These are phyloP conservation scores for Ganoderma boninense DNA, from an alignment of 1,284 basidiomycete species.

Conservation along the genomic window DNA sequence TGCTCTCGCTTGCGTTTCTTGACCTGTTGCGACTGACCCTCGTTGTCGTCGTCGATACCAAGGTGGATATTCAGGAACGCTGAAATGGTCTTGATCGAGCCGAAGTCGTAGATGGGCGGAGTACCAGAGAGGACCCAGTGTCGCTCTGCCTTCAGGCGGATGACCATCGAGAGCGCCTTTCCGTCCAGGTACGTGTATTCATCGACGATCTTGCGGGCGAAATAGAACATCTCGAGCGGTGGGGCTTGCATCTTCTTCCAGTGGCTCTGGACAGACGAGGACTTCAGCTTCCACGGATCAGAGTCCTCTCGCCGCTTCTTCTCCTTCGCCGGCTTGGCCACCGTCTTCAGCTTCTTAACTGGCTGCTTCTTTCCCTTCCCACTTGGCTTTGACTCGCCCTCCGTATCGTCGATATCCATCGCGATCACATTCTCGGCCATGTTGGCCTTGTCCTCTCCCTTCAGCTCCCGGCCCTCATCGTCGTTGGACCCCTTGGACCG, in stretches of 20 bases:
- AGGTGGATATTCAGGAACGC: slow-evolving; percentile 88
- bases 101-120: slow-evolving; percentile 94
- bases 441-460: slow-evolving; percentile 32
- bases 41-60: slow-evolving; percentile 89
- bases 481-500: slow-evolving; percentile 40
- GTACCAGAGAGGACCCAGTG: slow-evolving; percentile 98
- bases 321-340: slow-evolving; percentile 61
- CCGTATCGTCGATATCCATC: slow-evolving; percentile 66
- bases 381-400: slow-evolving; percentile 34
- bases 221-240: slow-evolving; percentile 92
- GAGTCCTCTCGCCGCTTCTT: slow-evolving; percentile 67
- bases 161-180: slow-evolving; percentile 81
- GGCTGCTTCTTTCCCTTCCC: slow-evolving; percentile 41
- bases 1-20: slow-evolving; percentile 86
- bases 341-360: slow-evolving; percentile 55
- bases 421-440: slow-evolving; percentile 45
- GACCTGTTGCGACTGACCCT: slow-evolving; percentile 76
- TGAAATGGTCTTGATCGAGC: slow-evolving; percentile 90
- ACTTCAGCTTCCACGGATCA: slow-evolving; percentile 85
- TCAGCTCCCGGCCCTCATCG: slow-evolving; percentile 41
- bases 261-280: slow-evolving; percentile 69
- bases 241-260: slow-evolving; percentile 85
- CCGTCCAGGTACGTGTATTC: slow-evolving; percentile 95
- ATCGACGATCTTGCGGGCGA: slow-evolving; percentile 89
- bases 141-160: slow-evolving; percentile 79